Evolutionary conservation across 2,329 filamentous ascomycete genomes (phyloP), one percentile per base, ranked within the genome.

Genomic region (Colletotrichum aenigma): DNA sequence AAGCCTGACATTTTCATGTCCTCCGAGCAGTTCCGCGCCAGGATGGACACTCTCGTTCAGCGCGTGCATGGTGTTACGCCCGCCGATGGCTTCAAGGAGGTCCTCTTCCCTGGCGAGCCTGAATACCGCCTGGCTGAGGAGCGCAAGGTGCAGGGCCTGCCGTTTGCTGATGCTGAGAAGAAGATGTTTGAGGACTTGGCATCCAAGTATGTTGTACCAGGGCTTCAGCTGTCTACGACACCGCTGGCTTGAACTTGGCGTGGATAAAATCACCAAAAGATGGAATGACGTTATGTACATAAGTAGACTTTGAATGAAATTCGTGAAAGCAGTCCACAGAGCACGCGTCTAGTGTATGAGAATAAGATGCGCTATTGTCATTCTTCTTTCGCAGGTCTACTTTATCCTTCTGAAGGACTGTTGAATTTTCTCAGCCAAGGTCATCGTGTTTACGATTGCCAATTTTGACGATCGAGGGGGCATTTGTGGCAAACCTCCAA

Each of bases 1-100:
- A 94, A 94, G 81, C 94, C 94, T 0, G 93, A 95, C 79, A 84
- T 96, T 21, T 96, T 96, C 77, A 91, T 96, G 89, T 88, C 87
- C 67, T 77, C 93, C 74, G 91, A 93, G 2, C 93, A 95, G 52
- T 96, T 96, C 80, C 91, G 90, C 38, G 87, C 88, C 65, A 85
- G 93, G 10, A 91, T 92, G 87, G 85, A 88, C 68, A 86, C 88
- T 36, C 81, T 92, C 2, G 90, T 92, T 77, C 84, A 89, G 69
- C 82, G 86, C 10, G 89, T 92, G 1, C 86, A 89, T 0, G 87
- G 86, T 0, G 87, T 86, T 0, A 89, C 91, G 4, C 91, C 86
- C 81, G 89, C 89, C 60, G 85, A 85, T 2, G 90, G 89, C 0
- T 88, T 92, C 1, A 90, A 92, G 0, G 85, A 89, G 32, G 90